These are phyloP conservation scores for Elsinoe fawcettii DNA, from an alignment of 2,329 filamentous ascomycete species.

Conservation along the genomic window DNA sequence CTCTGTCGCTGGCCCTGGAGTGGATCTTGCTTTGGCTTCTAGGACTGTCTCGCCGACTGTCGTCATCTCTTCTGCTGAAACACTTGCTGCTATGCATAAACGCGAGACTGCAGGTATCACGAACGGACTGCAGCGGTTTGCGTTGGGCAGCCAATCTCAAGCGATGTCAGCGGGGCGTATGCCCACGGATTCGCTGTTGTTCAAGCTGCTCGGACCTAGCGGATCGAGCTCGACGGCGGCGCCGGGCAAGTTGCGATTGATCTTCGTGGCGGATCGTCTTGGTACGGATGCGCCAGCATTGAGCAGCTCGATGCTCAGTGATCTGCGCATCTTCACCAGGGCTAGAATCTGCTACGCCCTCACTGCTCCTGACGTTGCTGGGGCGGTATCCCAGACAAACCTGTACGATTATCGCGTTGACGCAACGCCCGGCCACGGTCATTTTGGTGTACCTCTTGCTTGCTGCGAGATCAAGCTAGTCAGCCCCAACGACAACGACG, in stretches of 20 bases:
- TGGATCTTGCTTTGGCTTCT: conserved; percentile 66
- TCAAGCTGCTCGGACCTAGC: conserved; percentile 50
- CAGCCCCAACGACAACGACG: conserved; percentile 54
- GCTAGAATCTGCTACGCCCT: conserved; percentile 80
- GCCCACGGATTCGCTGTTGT: conserved; percentile 57
- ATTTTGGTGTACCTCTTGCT: conserved; percentile 77
- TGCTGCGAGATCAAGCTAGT: conserved; percentile 69
- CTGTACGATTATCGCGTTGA: conserved; percentile 74
- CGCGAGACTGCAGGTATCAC: conserved; percentile 46
- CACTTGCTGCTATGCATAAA: conserved; percentile 62
- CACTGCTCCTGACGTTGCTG: conserved; percentile 73
- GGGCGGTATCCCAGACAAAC: conserved; percentile 78
- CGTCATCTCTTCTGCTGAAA: conserved; percentile 67
- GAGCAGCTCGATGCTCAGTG: conserved; percentile 62
- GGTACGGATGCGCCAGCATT: conserved; percentile 56
- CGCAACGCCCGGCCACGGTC: conserved; percentile 38
- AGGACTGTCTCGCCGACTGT: conserved; percentile 72
- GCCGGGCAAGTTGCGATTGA: conserved; percentile 68
- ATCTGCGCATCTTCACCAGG: conserved; percentile 72
- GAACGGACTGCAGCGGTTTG: conserved; percentile 56
- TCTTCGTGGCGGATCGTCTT: conserved; percentile 69
- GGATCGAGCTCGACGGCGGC: conserved; percentile 51
- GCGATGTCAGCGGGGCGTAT: conserved; percentile 66
- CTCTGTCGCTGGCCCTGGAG: conserved; percentile 67
- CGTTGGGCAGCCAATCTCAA: conserved; percentile 65